Conservation (phyloP, 2,329 filamentous ascomycete genomes). For the Fusarium sororula region DNA sequence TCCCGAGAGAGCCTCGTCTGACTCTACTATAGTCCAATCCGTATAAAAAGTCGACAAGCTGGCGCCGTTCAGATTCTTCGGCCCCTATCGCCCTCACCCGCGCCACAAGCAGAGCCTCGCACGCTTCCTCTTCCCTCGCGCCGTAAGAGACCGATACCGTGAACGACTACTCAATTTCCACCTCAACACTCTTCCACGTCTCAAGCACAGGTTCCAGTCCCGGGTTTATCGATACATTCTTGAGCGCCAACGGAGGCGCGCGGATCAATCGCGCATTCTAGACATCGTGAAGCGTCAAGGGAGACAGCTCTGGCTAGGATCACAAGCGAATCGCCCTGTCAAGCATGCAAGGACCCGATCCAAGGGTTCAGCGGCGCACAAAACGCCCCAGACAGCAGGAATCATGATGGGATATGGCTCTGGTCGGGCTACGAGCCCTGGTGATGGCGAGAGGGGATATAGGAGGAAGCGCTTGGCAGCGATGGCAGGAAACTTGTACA, state of each 20-base stretch:
- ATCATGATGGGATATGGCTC: constrained; percentile 43
- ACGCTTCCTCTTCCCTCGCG: constrained; percentile 74
- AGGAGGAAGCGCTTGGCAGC: constrained; percentile 80
- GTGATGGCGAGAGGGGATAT: constrained; percentile 69
- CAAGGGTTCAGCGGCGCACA: constrained; percentile 43
- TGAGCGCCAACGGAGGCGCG: constrained; percentile 66
- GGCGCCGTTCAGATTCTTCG: constrained; percentile 57
- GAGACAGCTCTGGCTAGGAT: constrained; percentile 57
- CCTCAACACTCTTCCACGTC: constrained; percentile 76
- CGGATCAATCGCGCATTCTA: constrained; percentile 57
- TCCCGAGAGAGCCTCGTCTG: constrained; percentile 21
- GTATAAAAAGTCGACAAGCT: constrained; percentile 46
- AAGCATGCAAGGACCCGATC: constrained; percentile 48
- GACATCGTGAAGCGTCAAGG: constrained; percentile 54
- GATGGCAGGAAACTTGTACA: constrained; percentile 66
- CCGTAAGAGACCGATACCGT: constrained; percentile 69
- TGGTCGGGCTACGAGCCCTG: constrained; percentile 40
- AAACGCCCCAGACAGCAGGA: constrained; percentile 42
- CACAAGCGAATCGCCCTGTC: constrained; percentile 38
- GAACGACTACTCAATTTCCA: constrained; percentile 75
- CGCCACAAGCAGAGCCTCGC: constrained; percentile 62
- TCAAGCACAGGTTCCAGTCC: constrained; percentile 77
- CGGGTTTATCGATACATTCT: constrained; percentile 80
- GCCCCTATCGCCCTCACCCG: constrained; percentile 47
- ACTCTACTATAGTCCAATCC: constrained; percentile 3